Base-by-base conservation (phyloP, 116 monocot genomes). In the Dioscorea cayenensis region DNA sequence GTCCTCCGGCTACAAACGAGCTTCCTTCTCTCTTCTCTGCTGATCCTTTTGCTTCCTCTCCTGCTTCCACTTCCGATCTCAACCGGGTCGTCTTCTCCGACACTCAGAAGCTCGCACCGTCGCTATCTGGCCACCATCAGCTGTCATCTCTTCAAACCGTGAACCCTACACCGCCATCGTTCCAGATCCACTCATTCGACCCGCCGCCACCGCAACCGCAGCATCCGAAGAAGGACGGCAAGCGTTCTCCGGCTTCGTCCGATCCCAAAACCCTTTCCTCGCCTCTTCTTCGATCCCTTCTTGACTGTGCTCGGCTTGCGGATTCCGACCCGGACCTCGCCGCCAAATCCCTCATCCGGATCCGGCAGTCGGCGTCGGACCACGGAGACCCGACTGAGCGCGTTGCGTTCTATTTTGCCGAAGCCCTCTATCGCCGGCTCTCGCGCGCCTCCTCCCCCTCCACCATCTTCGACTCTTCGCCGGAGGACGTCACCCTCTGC, bases 381-480 rank as follows among this genome's bases (percentile, higher is more conserved):
- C 43, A 72, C 25, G 92, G 92, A 20, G 85, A 92, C 67, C 92
- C 95, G 28, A 72, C 75, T 8, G 85, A 95, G 72, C 85, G 92
- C 6, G 79, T 87, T 28, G 85, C 89, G 49, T 92, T 89, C 84
- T 87, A 95, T 82, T 92, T 92, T 69, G 60, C 77, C 14, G 86
- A 87, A 58, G 89, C 92, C 19, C 83, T 92, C 13, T 55, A 20
- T 69, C 43, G 72, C 27, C 84, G 90, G 64, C 71, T 95, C 63
- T 52, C 77, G 5, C 48, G 14, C 55, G 1, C 70, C 36, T 18
- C 65, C n/a, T 65, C 80, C n/a, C 51, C 50, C 18, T 35, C 71
- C 18, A 17, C 69, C n/a, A 7, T 7, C 17, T 64, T 62, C 36
- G 71, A 73, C 14, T 73, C 72, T 35, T 72, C 91, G 19, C 73